These are phyloP conservation scores for Agapanthus africanus DNA, from an alignment of 106 monocot genomes.

Conservation along the genomic window DNA sequence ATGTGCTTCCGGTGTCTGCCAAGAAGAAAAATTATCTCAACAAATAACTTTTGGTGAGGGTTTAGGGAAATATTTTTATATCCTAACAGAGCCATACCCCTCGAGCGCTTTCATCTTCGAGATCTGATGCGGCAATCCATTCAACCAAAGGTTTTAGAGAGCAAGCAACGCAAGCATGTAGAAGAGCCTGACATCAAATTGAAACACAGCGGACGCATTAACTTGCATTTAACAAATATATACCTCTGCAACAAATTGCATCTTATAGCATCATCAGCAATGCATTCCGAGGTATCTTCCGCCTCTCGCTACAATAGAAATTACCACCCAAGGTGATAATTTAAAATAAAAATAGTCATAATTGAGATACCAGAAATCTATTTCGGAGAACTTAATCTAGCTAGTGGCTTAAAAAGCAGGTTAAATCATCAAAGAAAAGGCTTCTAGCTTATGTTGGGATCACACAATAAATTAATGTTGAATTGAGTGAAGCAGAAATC, in stretches of 20 bases:
- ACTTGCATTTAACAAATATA: not conserved
- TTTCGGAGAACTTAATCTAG: not conserved
- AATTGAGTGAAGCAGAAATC: not conserved
- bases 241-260: not conserved
- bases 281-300: not conserved
- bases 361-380: not conserved
- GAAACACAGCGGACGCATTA: not conserved
- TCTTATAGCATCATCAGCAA: not conserved
- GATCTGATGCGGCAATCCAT: slow-evolving; percentile 84
- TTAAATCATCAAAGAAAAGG: not conserved
- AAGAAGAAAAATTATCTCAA: no score
- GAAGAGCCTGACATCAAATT: slow-evolving; percentile 43
- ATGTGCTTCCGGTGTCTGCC: slow-evolving; percentile 70
- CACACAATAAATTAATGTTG: not conserved
- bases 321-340: not conserved
- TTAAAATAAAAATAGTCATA: not conserved
- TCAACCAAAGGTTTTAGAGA: slow-evolving; percentile 56
- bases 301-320: not conserved
- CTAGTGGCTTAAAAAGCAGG: not conserved
- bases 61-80: no score
- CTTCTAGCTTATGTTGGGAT: not conserved
- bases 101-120: slow-evolving; percentile 65
- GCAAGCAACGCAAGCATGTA: slow-evolving; percentile 73
- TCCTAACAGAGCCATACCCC: slow-evolving; percentile 19
- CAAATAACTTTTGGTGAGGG: no score